Base-by-base conservation (phyloP, 2,329 filamentous ascomycete genomes). In the Diaporthe velutina region DNA sequence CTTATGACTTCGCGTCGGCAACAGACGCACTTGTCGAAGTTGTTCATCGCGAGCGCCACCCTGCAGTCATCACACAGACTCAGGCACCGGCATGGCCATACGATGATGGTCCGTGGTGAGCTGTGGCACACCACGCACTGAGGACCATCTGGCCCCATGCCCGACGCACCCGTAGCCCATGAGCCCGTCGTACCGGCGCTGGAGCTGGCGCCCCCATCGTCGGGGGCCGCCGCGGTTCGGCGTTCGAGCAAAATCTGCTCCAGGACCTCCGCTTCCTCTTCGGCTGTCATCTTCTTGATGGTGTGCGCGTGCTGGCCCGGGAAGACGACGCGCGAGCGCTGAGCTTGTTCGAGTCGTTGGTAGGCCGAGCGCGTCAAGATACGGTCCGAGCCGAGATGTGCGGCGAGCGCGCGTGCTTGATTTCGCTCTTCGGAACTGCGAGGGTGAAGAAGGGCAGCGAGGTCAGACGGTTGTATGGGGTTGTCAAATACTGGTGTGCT, bases 81-180 rank as follows among this genome's bases (percentile, higher is more conserved):
- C 74, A 99, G 88, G 82, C 97, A 99, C 3, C 97, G 94, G 82
- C 97, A 99, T 0, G 97, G 97, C 97, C 97, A 98, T 2, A 98
- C 93, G 72, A 99, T 94, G 76, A 98, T 94, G 10, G 94, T 97
- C 25, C 97, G 89, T 4, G 95, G 92, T n/a, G 90, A 90, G 72
- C 92, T 92, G 82, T 98, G 96, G 81, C 97, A 99, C 6, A 99
- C 95, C 0, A 98, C 97, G 80, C 97, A 99, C 78, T 94, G 94
- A 3, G 95, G 95, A 0, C 95, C 91, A 40, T 92, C 90, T 3
- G 82, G 83, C 1, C 94, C 94, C 80, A 96, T 90, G 0, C 93
- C 93, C 7, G 91, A 91, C 0, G 92, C 93, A n/a, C 93, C 94
- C 1, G 89, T 88, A 57, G 92, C 89, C 94, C 93, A 96, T 6